These are phyloP conservation scores for Phytophthora sansomeana DNA, from an alignment of 352 stramenopile genomes.

Conservation along the genomic window DNA sequence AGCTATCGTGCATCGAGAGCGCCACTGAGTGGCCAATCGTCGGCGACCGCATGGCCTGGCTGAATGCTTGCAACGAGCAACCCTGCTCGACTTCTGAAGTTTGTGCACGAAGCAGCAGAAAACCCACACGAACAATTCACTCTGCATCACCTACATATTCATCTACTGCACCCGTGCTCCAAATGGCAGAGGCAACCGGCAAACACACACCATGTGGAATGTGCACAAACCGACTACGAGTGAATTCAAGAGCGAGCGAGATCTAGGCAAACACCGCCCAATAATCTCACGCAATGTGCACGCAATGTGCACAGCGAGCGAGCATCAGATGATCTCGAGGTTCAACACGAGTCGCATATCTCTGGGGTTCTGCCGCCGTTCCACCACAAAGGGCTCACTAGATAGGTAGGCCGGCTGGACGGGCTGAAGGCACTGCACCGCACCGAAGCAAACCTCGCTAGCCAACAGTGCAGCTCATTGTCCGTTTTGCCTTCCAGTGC, in stretches of 20 bases:
- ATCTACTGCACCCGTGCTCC: too few relatives aligned
- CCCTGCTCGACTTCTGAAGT: neutral
- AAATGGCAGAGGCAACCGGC: neutral
- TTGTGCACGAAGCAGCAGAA: neutral
- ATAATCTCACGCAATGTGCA: too few relatives aligned
- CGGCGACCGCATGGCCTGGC: neutral
- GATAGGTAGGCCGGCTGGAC: too few relatives aligned
- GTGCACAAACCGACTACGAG: neutral
- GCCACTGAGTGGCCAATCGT: neutral
- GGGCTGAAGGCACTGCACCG: neutral
- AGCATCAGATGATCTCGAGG: slow-evolving; percentile 1
- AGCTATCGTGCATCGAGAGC: neutral
- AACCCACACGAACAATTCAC: neutral
- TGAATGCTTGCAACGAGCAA: neutral
- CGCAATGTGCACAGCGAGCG: too few relatives aligned
- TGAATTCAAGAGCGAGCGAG: neutral
- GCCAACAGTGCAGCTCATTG: neutral
- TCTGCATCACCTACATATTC: too few relatives aligned
- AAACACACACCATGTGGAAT: neutral
- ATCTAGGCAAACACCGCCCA: neutral
- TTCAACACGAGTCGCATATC: slow-evolving; percentile 3
- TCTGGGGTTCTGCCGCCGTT: neutral
- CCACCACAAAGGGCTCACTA: neutral
- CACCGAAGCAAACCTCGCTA: neutral
- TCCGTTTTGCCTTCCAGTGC: slow-evolving; percentile 1